Conservation (phyloP, 2,329 filamentous ascomycete genomes). For the Talaromyces sp. region DNA sequence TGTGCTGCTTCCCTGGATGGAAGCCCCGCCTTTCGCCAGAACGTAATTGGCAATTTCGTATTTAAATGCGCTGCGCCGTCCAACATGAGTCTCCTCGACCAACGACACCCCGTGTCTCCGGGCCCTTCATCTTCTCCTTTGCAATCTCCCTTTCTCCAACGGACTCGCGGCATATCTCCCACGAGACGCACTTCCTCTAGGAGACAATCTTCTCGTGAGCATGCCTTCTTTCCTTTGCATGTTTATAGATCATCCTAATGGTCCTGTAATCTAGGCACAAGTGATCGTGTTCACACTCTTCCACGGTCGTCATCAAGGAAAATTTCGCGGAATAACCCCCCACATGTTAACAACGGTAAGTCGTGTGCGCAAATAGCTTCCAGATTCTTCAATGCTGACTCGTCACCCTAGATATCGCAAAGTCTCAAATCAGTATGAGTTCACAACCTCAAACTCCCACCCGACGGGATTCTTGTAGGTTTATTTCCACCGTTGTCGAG, state of each 20-base stretch:
- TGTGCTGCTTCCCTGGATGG: conserved; percentile 3
- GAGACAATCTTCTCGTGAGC: conserved; percentile 9
- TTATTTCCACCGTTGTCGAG: not conserved
- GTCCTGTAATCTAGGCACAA: not conserved
- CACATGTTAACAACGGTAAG: conserved; percentile 13
- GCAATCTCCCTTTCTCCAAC: conserved; percentile 9
- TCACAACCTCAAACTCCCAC: conserved; percentile 10
- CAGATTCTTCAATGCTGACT: not conserved
- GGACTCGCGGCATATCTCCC: conserved; percentile 9
- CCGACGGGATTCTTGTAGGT: conserved; percentile 8
- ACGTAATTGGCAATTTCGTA: not conserved
- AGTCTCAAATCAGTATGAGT: conserved; percentile 12
- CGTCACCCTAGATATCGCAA: conserved; percentile 6
- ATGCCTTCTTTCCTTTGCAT: not conserved
- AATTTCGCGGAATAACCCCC: conserved; percentile 11
- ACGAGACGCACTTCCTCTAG: conserved; percentile 10
- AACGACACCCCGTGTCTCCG: not conserved
- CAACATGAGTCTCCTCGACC: conserved; percentile 12
- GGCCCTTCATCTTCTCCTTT: conserved; percentile 7
- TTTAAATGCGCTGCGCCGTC: conserved; percentile 3
- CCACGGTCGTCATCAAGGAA: conserved; percentile 7
- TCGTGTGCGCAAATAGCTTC: not conserved
- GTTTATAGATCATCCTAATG: not conserved
- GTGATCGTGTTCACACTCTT: conserved; percentile 2
- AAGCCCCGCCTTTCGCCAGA: conserved; percentile 5